Evolutionary conservation across 306 rosid genomes (phyloP).

Genomic region (Sicyos baderoa): DNA sequence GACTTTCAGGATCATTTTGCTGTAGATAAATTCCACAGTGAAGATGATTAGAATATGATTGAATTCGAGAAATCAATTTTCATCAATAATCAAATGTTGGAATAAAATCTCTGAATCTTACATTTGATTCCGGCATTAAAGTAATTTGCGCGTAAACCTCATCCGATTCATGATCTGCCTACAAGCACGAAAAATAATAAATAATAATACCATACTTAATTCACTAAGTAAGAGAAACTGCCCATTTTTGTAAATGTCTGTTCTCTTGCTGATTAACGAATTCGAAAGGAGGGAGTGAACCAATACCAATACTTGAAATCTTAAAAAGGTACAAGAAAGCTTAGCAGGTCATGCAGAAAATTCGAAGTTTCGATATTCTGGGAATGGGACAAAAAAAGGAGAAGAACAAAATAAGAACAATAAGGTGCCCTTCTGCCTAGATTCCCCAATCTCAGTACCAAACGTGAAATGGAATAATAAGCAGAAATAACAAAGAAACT

Average conservation of each 20-base stretch:
- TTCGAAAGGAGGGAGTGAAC: not conserved
- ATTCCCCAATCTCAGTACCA: constrained; percentile 11
- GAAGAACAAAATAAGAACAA: constrained; percentile 1
- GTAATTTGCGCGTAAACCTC: constrained; percentile 84
- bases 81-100: not conserved
- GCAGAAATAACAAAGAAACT: not conserved
- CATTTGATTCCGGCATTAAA: constrained; percentile 63
- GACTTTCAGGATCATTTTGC: constrained; percentile 59
- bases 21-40: constrained; percentile 21
- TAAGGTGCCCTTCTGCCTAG: not conserved
- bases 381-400: constrained; percentile 3
- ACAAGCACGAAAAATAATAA: constrained; percentile 17
- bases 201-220: not conserved
- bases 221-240: not conserved
- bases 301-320: constrained; percentile 4
- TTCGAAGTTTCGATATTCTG: not conserved
- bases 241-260: not conserved
- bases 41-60: not conserved
- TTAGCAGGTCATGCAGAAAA: not conserved
- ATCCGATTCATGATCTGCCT: constrained; percentile 95
- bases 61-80: not conserved
- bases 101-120: constrained; percentile 33
- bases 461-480: constrained; percentile 10
- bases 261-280: not conserved
- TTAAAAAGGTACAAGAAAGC: constrained; percentile 3